phyloP scores from a whole-genome alignment of 768 basidiomycete species.

The Lactarius pseudohatsudake region DNA sequence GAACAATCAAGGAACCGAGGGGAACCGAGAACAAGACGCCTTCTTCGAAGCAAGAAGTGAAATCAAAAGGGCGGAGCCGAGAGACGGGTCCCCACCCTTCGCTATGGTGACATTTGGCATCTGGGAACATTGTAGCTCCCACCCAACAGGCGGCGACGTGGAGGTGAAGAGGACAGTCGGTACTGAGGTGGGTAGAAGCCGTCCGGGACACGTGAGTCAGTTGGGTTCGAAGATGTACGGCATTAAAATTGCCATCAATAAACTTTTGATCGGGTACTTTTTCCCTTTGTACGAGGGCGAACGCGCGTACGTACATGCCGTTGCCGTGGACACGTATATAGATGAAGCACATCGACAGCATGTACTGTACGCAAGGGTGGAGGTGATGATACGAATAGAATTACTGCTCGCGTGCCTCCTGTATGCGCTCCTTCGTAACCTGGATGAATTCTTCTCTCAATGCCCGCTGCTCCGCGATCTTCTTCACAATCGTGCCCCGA shows the following conservation, averaged over 20 bases:
- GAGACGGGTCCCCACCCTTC: slow-evolving; percentile 73
- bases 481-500: slow-evolving; percentile 51
- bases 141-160: background rate
- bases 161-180: background rate
- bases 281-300: background rate
- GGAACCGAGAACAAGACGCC: slow-evolving; percentile 59
- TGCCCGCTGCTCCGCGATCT: slow-evolving; percentile 48
- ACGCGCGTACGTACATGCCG: background rate
- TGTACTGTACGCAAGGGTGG: background rate
- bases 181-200: background rate
- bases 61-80: slow-evolving; percentile 60
- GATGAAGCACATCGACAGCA: background rate
- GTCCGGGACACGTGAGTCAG: background rate
- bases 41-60: slow-evolving; percentile 82
- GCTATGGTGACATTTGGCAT: slow-evolving; percentile 46
- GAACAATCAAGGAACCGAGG: slow-evolving; percentile 46
- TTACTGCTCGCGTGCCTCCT: slow-evolving; percentile 28
- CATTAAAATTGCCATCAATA: background rate
- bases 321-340: slow-evolving; percentile 1
- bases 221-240: background rate
- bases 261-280: background rate
- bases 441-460: slow-evolving; percentile 43
- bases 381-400: background rate
- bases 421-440: slow-evolving; percentile 38
- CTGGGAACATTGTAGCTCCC: slow-evolving; percentile 1